These are phyloP conservation scores for Naematelia aurantialba DNA, from an alignment of 768 basidiomycete species.

Conservation along the genomic window DNA sequence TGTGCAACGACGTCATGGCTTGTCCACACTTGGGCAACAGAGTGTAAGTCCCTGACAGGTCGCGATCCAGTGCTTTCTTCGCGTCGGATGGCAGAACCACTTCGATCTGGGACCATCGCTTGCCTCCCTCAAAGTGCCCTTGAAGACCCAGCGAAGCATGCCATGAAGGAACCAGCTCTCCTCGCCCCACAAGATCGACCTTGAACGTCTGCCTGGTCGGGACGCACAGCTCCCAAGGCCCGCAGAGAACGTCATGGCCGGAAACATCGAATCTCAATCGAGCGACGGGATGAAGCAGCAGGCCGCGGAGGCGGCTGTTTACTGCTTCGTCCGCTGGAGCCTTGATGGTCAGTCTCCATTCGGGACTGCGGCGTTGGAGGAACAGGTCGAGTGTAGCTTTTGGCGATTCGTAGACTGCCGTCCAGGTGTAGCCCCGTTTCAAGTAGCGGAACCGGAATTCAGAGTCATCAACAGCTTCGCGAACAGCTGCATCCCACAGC, in stretches of 20 bases:
- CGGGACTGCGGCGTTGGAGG: conserved; percentile 69
- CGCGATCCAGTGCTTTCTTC: conserved; percentile 61
- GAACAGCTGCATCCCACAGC: conserved; percentile 57
- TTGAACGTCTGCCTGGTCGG: conserved; percentile 60
- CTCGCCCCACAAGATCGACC: conserved; percentile 59
- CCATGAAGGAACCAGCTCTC: conserved; percentile 77
- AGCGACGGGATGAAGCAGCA: conserved; percentile 72
- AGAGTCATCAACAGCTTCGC: conserved; percentile 28
- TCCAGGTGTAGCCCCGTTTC: conserved; percentile 86
- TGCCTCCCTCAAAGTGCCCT: conserved; percentile 63
- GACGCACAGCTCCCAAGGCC: conserved; percentile 75
- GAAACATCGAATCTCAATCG: conserved; percentile 55
- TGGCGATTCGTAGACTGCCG: conserved; percentile 69
- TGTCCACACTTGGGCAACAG: conserved; percentile 84
- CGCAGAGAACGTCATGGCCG: conserved; percentile 55
- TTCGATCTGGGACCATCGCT: conserved; percentile 64
- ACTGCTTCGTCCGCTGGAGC: conserved; percentile 67
- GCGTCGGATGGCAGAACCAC: conserved; percentile 58
- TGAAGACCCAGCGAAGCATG: conserved; percentile 73
- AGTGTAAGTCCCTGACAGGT: conserved; percentile 73
- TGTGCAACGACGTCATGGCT: conserved; percentile 77
- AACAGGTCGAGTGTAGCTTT: conserved; percentile 69
- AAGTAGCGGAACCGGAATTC: conserved; percentile 77
- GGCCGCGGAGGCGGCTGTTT: conserved; percentile 71
- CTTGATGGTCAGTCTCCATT: conserved; percentile 80